Conservation (phyloP, 2,329 filamentous ascomycete species). For the Pleomassaria siparia region DNA sequence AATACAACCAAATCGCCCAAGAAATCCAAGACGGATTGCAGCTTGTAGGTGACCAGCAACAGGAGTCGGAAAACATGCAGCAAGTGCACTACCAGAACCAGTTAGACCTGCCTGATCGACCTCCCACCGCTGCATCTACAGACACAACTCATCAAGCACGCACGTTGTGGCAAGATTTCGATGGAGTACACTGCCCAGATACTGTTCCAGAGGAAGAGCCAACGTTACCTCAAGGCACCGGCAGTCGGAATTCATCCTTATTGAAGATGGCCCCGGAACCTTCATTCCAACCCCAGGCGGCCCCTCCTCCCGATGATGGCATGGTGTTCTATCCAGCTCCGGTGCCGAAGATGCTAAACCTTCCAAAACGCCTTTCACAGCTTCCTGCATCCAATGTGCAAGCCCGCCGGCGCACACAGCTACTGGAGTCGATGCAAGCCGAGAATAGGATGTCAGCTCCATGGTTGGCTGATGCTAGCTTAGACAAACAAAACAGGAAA, state of each 20-base stretch:
- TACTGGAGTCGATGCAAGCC: slow-evolving; percentile 64
- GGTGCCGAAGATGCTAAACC: slow-evolving; percentile 88
- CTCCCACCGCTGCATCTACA: slow-evolving; percentile 56
- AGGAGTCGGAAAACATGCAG: neutral
- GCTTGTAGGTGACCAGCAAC: slow-evolving; percentile 8
- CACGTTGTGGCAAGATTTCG: slow-evolving; percentile 75
- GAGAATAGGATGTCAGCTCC: slow-evolving; percentile 56
- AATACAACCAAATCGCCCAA: slow-evolving; percentile 41
- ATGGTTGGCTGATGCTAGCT: slow-evolving; percentile 42
- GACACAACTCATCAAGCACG: slow-evolving; percentile 67
- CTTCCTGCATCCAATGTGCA: slow-evolving; percentile 64
- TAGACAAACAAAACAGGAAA: slow-evolving; percentile 26
- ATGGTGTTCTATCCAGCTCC: slow-evolving; percentile 97
- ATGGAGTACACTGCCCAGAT: slow-evolving; percentile 73
- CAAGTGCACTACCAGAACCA: slow-evolving; percentile 9
- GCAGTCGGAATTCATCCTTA: slow-evolving; percentile 43
- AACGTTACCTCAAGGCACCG: slow-evolving; percentile 23
- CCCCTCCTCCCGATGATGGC: slow-evolving; percentile 65
- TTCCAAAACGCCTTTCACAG: slow-evolving; percentile 84
- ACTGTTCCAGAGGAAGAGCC: slow-evolving; percentile 36
- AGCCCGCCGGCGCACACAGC: slow-evolving; percentile 72
- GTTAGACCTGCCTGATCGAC: slow-evolving; percentile 46
- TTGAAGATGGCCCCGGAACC: slow-evolving; percentile 45
- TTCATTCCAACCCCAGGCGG: slow-evolving; percentile 17
- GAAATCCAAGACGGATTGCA: slow-evolving; percentile 36